Conservation (phyloP, 805 yeast species). For the Ogataea angusta region DNA sequence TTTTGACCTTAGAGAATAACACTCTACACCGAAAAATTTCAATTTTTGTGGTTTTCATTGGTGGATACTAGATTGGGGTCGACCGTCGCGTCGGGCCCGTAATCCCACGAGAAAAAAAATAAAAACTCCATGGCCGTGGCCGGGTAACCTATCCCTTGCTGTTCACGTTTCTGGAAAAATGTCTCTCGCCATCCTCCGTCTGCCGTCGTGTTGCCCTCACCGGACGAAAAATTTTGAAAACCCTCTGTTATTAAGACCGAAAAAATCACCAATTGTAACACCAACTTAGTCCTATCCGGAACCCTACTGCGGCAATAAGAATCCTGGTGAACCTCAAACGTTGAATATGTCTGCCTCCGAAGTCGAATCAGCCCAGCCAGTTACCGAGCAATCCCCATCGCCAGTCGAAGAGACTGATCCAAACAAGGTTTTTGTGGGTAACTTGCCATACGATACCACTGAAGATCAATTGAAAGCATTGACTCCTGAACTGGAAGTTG, state of each 20-base stretch:
- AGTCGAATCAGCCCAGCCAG: conserved; percentile 8
- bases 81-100: conserved; percentile 3
- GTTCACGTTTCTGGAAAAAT: background rate
- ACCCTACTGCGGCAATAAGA: conserved; percentile 4
- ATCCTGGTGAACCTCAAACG: conserved; percentile 6
- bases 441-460: conserved; percentile 41
- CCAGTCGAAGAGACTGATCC: conserved; percentile 13
- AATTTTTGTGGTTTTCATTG: conserved; percentile 25
- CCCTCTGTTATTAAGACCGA: background rate
- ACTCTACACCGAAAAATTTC: conserved; percentile 19
- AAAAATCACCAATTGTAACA: conserved; percentile 1
- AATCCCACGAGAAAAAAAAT: background rate
- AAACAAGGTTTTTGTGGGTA: conserved; percentile 39
- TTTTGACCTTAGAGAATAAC: conserved; percentile 9
- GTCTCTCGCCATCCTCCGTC: background rate
- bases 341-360: conserved; percentile 10
- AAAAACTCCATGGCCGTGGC: background rate
- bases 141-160: conserved; percentile 1
- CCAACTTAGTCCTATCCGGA: conserved; percentile 1
- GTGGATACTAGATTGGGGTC: conserved; percentile 15
- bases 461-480: conserved; percentile 43
- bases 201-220: conserved; percentile 8
- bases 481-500: conserved; percentile 35
- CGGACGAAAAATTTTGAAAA: conserved; percentile 7
- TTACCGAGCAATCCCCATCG: conserved; percentile 10